Evolutionary conservation across 805 yeast species (phyloP), one percentile per base, ranked within the genome.

Genomic region (Spathaspora passalidarum): DNA sequence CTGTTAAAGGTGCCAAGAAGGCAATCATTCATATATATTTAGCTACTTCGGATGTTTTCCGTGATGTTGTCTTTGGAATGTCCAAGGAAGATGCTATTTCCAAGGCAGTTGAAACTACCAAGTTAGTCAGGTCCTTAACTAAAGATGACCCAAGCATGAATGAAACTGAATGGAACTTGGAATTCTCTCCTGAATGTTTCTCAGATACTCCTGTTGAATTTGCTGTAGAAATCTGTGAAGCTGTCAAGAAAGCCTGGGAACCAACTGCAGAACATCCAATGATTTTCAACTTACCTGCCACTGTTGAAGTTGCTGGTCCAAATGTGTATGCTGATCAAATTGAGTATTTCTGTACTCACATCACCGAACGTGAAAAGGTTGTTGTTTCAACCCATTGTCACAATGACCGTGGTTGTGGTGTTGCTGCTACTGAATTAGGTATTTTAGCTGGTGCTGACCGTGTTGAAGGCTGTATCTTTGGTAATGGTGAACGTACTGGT

Each of bases 401-500:
- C 66, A 85, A 85, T 57, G 92, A 85, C 62, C 77, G 92, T 66
- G 92, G 92, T 17, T 84, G 88, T 62, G 90, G 88, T 60, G 90
- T 85, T 45, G 92, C 92, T 38, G 92, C 92, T 20, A 75, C 88
- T 39, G 92, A 85, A 63, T 71, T 85, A 49, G 91, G 89, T 56
- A 56, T 82, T 25, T 68, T 85, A 57, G 92, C 90, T n/a, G 92
- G 92, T 59, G 92, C 87, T 49, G 91, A 85, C 66, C 78, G 92
- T 72, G 87, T 85, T 43, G 92, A 85, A 67, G 92, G 92, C 47
- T 85, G 91, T 73, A 72, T 85, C 36, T 85, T 85, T 52, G 91
- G 91, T 59, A 85, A 84, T 64, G 92, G 92, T 68, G 92, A 85
- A 74, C 76, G 92, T 70, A 85, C 92, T 22, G 92, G 92, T 70